A percentile compares a stretch with the other conserved stretches of the same genome.
These are phyloP conservation scores for Ilyonectria destructans DNA, from an alignment of 2,329 filamentous ascomycete genomes.

Conservation along the genomic window DNA sequence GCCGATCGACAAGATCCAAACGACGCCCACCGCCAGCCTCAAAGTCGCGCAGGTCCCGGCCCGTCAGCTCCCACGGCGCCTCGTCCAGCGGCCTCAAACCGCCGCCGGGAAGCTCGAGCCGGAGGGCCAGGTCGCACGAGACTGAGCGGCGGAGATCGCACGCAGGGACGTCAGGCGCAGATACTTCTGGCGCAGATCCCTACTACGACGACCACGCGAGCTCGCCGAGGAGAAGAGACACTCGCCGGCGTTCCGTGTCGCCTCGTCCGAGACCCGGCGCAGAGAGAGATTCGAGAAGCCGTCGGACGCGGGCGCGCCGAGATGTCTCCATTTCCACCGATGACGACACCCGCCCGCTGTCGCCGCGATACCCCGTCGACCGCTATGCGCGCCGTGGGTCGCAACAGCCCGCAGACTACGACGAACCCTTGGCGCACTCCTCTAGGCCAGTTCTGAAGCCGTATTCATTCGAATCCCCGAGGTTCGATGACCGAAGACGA, in stretches of 20 bases:
- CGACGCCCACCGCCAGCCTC: slow-evolving; percentile 33
- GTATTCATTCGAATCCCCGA: slow-evolving; percentile 37
- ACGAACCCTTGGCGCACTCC: slow-evolving; percentile 15
- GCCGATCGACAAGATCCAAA: slow-evolving; percentile 39
- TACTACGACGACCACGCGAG: slow-evolving; percentile 33
- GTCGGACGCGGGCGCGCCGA: slow-evolving; percentile 38
- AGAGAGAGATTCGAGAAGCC: slow-evolving; percentile 10
- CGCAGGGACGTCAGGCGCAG: slow-evolving; percentile 26
- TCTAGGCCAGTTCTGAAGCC: slow-evolving; percentile 34
- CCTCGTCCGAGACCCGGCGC: slow-evolving; percentile 34
- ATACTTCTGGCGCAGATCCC: slow-evolving; percentile 29
- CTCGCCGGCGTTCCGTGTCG: slow-evolving; percentile 38
- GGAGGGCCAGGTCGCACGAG: slow-evolving; percentile 44
- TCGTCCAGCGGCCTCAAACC: slow-evolving; percentile 20
- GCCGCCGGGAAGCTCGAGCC: slow-evolving; percentile 19
- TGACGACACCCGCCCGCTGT: slow-evolving; percentile 40
- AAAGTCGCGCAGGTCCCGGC: slow-evolving; percentile 35
- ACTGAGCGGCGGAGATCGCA: slow-evolving; percentile 34
- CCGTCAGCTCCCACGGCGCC: slow-evolving; percentile 33
- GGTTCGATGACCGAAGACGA: slow-evolving; percentile 33
- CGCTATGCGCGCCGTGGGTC: slow-evolving; percentile 17
- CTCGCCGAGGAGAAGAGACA: slow-evolving; percentile 31
- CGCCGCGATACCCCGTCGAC: slow-evolving; percentile 32
- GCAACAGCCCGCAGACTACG: slow-evolving; percentile 10
- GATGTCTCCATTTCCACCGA: slow-evolving; percentile 46